Evolutionary conservation across 257 asterid species (phyloP), one percentile per base, ranked within the genome.

Genomic region (Handroanthus guayacan): DNA sequence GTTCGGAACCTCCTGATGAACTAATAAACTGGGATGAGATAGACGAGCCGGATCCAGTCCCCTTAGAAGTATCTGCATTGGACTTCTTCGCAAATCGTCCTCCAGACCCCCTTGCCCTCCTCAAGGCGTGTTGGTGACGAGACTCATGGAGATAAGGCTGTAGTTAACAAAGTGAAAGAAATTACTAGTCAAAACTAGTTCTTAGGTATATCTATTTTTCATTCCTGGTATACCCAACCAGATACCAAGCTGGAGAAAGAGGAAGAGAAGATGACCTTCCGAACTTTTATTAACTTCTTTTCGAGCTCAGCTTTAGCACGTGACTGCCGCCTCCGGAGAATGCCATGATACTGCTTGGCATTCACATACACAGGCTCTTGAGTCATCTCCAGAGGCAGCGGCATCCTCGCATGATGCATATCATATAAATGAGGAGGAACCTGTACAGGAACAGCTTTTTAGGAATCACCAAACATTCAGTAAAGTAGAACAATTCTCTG

Each of bases 231-330:
- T 9, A 64, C 52, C 39, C 16, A 0, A 57, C 75, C 1, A 44
- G 64, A 79, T 12, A 38, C 20, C 47, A 50, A 62, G 17, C 17
- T 69, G 65, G n/a, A n/a, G 55, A 36, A 17, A 13, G 14, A 72
- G 57, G 47, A 10, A 75, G 67, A 9, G 48, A n/a, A 65, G 20
- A 83, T 38, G 73, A 94, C 98, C 97, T 92, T 94, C 45, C 97
- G 88, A 69, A 41, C 82, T 87, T 94, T 92, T 17, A 94, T 89
- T 72, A 89, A 67, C 85, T 94, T 94, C 86, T 67, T 91, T 77
- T 90, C 94, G 54, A 91, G 93, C 86, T 91, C 98, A 0, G 97
- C 97, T 85, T 94, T 94, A 60, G 97, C 97, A 7, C 98, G 98
- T 54, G 97, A 86, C 78, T 94, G 90, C 67, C 98, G 82, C 79